A percentile compares a stretch with the other conserved stretches of the same genome.
Conservation (phyloP, 225 moss, liverwort and hornwort genomes). For the Anthoceros angustus region DNA sequence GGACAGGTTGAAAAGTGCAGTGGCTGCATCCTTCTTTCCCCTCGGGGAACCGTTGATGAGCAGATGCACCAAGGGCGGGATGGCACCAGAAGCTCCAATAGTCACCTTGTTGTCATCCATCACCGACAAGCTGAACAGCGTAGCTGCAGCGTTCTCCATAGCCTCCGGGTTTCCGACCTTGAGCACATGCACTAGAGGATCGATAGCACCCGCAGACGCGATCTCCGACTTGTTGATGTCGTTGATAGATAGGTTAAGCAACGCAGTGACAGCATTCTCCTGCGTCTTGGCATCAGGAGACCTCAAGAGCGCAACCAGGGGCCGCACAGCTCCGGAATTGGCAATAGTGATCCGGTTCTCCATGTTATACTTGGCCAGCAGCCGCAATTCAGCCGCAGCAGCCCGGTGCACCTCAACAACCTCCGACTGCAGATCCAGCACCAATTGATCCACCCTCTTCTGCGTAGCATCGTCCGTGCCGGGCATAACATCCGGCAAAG, state of each 20-base stretch:
- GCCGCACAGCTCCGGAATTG: slow-evolving; percentile 68
- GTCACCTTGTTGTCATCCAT: slow-evolving; percentile 95
- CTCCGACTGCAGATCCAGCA: slow-evolving; percentile 46
- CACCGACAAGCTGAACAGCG: slow-evolving; percentile 83
- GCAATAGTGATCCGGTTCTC: slow-evolving; percentile 82
- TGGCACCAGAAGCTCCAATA: slow-evolving; percentile 81
- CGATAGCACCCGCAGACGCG: slow-evolving; percentile 75
- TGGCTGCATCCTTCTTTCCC: slow-evolving; percentile 93
- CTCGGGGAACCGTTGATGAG: slow-evolving; percentile 82
- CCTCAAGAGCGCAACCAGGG: slow-evolving; percentile 47
- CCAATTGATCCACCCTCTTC: slow-evolving; percentile 49
- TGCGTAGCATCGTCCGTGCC: slow-evolving; percentile 42
- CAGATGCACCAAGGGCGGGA: slow-evolving; percentile 73
- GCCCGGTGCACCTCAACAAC: slow-evolving; percentile 36
- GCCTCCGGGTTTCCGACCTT: slow-evolving; percentile 72
- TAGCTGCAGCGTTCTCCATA: slow-evolving; percentile 87
- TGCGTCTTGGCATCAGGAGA: slow-evolving; percentile 67
- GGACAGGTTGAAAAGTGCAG: slow-evolving; percentile 84
- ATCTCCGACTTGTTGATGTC: slow-evolving; percentile 97
- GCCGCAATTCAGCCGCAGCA: slow-evolving; percentile 67
- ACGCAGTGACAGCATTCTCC: slow-evolving; percentile 85
- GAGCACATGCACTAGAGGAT: slow-evolving; percentile 69
- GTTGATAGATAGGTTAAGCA: slow-evolving; percentile 93
- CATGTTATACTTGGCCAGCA: slow-evolving; percentile 81
- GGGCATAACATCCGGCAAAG: slow-evolving; percentile 32